Evolutionary conservation across 345 rosid species (phyloP), one percentile per base, ranked within the genome.

Genomic region (Aethionema arabicum): DNA sequence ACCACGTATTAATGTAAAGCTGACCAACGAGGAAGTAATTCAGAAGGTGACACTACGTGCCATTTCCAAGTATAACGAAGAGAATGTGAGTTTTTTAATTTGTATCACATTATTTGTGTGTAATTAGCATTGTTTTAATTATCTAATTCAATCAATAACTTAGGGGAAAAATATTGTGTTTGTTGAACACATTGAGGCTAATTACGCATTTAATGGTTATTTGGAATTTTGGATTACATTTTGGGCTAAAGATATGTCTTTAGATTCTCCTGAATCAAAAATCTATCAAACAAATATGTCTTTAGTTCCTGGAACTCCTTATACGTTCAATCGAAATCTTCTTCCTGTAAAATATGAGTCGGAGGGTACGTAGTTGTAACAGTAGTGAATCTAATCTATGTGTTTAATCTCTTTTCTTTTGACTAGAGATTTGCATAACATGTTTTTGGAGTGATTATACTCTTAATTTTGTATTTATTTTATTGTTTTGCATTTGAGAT

Each of bases 231-330:
- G 36, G 54, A 0, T 50, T 7, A 50, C 54, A 11, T 50, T 50
- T 36, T 29, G 37, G 54, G 54, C 54, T 31, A 50, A 16, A 30
- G 54, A 50, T 50, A 31, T 50, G 37, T 50, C 54, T 50, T 50
- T 15, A 5, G 1, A 2, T 5, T 35, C 3, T 5, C 38, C 38
- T 3, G 8, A 35, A 4, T 35, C 11, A 40, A 21, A 21, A n/a
- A n/a, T n/a, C n/a, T n/a, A n/a, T n/a, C n/a, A n/a, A n/a, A n/a
- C n/a, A n/a, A n/a, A n/a, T n/a, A n/a, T n/a, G n/a, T n/a, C n/a
- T n/a, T n/a, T n/a, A n/a, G 5, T 41, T 3, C 44, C 12, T 41
- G 40, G 63, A 43, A 10, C 43, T 31, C 63, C 63, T 33, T 58
- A 42, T 30, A 50, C 43, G 37, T 58, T 58, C 31, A 11, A 14